These are phyloP conservation scores for Coniella lustricola DNA, from an alignment of 2,329 filamentous ascomycete genomes.

Conservation along the genomic window DNA sequence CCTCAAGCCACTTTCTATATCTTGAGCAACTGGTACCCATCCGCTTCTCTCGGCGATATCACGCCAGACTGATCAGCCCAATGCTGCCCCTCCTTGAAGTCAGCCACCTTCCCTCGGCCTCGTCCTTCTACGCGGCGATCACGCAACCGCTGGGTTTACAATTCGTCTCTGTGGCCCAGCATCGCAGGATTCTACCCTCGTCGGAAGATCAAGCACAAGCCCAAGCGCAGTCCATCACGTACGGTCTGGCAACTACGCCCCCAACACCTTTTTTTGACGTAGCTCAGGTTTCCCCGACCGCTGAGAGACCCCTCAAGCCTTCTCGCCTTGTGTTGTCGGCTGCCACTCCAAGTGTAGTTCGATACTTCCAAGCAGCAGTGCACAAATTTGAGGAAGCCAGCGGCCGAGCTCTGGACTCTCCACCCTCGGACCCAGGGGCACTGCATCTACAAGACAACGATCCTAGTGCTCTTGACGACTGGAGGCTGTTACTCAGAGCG, in stretches of 20 bases:
- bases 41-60: slow-evolving; percentile 5
- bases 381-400: slow-evolving; percentile 34
- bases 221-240: slow-evolving; percentile 32
- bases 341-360: slow-evolving; percentile 55
- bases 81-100: slow-evolving; percentile 54
- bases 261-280: slow-evolving; percentile 38
- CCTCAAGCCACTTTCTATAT: too few relatives aligned
- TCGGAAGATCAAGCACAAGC: slow-evolving; percentile 17
- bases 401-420: slow-evolving; percentile 16
- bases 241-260: slow-evolving; percentile 29
- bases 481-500: slow-evolving; percentile 1
- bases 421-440: slow-evolving; percentile 17
- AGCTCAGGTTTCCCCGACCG: slow-evolving; percentile 30
- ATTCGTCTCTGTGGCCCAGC: slow-evolving; percentile 44
- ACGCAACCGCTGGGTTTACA: slow-evolving; percentile 71
- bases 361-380: slow-evolving; percentile 64
- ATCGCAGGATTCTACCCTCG: slow-evolving; percentile 7
- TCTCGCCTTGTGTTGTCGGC: slow-evolving; percentile 61
- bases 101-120: slow-evolving; percentile 68
- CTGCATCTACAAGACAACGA: not conserved
- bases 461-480: not conserved
- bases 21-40: too few relatives aligned
- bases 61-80: slow-evolving; percentile 19
- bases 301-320: slow-evolving; percentile 33
- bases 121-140: slow-evolving; percentile 76